These are phyloP conservation scores for Trametes cingulata DNA, from an alignment of 768 basidiomycete genomes.

Conservation along the genomic window DNA sequence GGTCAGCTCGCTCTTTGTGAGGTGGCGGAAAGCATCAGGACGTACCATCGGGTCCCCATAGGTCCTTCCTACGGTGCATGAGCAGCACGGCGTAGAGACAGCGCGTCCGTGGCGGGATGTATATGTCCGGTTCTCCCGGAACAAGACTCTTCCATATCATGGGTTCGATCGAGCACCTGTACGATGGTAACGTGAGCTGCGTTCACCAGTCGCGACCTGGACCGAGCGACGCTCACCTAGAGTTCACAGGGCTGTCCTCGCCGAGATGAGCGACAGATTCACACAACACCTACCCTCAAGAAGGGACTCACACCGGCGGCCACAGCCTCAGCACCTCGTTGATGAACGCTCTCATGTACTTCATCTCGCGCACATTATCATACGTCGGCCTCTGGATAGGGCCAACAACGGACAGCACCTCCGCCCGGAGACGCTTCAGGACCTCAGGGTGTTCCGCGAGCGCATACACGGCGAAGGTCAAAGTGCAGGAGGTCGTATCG, in stretches of 20 bases:
- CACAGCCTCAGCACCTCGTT: constrained; percentile 36
- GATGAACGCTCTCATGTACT: constrained; percentile 57
- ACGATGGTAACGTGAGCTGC: too few relatives aligned
- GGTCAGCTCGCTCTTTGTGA: background rate
- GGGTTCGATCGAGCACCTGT: constrained; percentile 11
- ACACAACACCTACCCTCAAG: background rate
- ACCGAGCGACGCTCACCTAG: background rate
- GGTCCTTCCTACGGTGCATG: constrained; percentile 62
- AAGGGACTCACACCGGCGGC: constrained; percentile 5
- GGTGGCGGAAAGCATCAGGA: background rate
- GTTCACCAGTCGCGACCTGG: too few relatives aligned
- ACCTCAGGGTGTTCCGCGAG: constrained; percentile 53
- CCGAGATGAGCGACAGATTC: background rate
- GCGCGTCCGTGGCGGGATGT: constrained; percentile 14
- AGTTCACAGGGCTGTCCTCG: constrained; percentile 8
- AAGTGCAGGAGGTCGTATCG: constrained; percentile 53
- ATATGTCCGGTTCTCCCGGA: constrained; percentile 12
- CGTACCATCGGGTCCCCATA: constrained; percentile 69
- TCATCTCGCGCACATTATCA: constrained; percentile 57
- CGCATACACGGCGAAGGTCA: constrained; percentile 57
- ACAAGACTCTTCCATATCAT: constrained; percentile 17
- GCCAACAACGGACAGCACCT: constrained; percentile 50
- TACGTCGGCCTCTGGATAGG: constrained; percentile 46
- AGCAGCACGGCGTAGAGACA: constrained; percentile 46
- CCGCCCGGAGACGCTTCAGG: constrained; percentile 46